Evolutionary conservation across 1,284 basidiomycete species (phyloP), one percentile per base, ranked within the genome.

Genomic region (Ganoderma resinaceum): DNA sequence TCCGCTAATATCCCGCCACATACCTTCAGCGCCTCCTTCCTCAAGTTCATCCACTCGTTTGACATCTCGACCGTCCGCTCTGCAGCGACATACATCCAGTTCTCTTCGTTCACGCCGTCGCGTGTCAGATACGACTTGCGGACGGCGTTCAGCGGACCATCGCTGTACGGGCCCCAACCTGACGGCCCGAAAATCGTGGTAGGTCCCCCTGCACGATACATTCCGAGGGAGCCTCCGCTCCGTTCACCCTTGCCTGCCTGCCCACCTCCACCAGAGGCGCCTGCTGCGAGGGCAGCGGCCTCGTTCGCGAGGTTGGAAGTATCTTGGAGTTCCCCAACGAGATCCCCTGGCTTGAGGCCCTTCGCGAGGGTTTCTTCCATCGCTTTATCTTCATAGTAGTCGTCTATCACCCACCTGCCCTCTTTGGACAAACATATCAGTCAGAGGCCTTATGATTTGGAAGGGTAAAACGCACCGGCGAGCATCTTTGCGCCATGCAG

Each of bases 401-500:
- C 97, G 78, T 99, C 97, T 23, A 89, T 87, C 2, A 99, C 91
- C 89, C 95, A 95, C 76, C 89, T 87, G 3, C 97, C 97, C 62
- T 95, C 96, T 97, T 33, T 33, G 31, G 18, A 37, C 3, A 1
- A 26, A 46, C 52, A 1, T 4, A 33, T 53, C 29, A 65, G 26
- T 14, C 3, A 20, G 20, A 11, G 2, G 8, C 4, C 16, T 6
- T 7, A 1, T 49, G 64, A 40, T 7, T 14, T 64, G 60, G 65
- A 38, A 57, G 2, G n/a, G 1, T 42, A 23, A 0, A 5, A 35
- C 31, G 40, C 69, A 96, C 96, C 91, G 70, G 93, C 83, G 63
- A 99, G 85, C 84, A 94, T 94, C 75, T 95, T 94, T 6, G 95
- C 91, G 16, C 98, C 97, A 83, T 98, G 95, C 6, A 96, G 84